Conservation (phyloP, 148 eudicot genomes). For the Amaranthus palmeri region DNA sequence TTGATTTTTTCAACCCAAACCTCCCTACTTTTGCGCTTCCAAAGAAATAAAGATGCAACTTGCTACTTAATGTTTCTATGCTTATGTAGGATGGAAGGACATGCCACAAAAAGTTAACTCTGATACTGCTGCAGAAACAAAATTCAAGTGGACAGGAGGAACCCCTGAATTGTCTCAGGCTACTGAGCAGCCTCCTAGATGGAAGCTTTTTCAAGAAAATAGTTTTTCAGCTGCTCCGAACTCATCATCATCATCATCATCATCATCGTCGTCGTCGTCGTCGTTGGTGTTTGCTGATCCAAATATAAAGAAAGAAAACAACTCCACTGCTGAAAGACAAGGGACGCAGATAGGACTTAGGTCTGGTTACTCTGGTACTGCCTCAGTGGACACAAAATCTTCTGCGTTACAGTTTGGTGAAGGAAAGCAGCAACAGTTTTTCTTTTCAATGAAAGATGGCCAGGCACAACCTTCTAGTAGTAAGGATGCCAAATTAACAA, state of each 20-base stretch:
- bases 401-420: conserved; percentile 15
- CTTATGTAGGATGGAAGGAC: conserved; percentile 41
- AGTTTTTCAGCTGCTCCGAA: conserved; percentile 18
- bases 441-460: conserved; percentile 27
- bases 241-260: conserved; percentile 25
- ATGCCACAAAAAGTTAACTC: conserved; percentile 27
- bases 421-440: conserved; percentile 16
- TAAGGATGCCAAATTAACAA: conserved; percentile 21
- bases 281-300: conserved; percentile 20
- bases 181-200: conserved; percentile 21
- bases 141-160: conserved; percentile 25
- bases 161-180: conserved; percentile 23
- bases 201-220: conserved; percentile 23
- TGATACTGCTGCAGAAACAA: conserved; percentile 29
- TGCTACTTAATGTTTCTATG: neutral
- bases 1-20: too few relatives aligned
- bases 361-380: conserved; percentile 22
- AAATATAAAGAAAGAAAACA: conserved; percentile 22
- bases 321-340: conserved; percentile 25
- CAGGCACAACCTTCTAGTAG: conserved; percentile 27
- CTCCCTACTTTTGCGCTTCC: too few relatives aligned
- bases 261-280: conserved; percentile 27
- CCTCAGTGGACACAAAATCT: conserved; percentile 20
- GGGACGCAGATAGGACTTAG: conserved; percentile 13
- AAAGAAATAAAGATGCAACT: too few relatives aligned